Conservation (phyloP, 2,329 filamentous ascomycete species). For the Venturia pyrina region DNA sequence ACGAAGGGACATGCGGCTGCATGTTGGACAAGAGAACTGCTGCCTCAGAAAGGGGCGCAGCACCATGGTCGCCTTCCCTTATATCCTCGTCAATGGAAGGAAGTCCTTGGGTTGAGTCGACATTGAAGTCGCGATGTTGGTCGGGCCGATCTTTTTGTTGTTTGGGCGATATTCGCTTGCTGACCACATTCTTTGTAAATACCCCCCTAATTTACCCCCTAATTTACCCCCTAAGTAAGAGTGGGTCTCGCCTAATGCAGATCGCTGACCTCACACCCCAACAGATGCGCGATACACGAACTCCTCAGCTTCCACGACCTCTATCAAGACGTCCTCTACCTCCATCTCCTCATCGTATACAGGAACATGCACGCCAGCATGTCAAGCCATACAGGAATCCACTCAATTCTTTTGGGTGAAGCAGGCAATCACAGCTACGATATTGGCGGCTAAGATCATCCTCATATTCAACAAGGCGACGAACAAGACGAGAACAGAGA, state of each 20-base stretch:
- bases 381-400: not conserved
- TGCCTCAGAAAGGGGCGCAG: not conserved
- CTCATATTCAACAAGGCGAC: conserved; percentile 12
- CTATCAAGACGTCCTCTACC: not conserved
- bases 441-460: conserved; percentile 13
- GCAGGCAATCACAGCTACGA: conserved; percentile 8
- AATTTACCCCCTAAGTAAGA: not conserved
- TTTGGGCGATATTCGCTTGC: not conserved
- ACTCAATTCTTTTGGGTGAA: conserved; percentile 7
- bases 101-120: not conserved
- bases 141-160: not conserved
- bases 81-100: not conserved
- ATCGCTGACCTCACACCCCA: not conserved
- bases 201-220: not conserved
- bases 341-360: not conserved
- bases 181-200: not conserved
- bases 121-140: not conserved
- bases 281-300: not conserved
- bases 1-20: not conserved
- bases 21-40: not conserved
- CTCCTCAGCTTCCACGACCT: not conserved
- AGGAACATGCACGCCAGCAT: not conserved
- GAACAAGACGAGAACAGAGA: conserved; percentile 14
- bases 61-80: not conserved
- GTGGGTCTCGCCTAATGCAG: not conserved